These are phyloP conservation scores for Starmera quercuum DNA, from an alignment of 805 yeast genomes.

Conservation along the genomic window DNA sequence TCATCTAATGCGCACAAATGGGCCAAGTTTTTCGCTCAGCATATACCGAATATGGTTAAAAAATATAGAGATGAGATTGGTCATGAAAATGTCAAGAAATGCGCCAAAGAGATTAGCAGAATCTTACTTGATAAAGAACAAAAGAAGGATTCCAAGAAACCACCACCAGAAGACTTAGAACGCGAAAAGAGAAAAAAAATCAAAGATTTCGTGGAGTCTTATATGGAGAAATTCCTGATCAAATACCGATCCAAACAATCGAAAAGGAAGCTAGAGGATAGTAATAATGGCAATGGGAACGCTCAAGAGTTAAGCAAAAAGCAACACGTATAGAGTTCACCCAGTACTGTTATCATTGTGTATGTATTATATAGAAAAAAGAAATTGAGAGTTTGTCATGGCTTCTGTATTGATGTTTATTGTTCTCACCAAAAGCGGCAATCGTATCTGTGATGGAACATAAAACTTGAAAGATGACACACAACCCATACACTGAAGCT, in stretches of 20 bases:
- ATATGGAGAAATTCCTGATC: conserved; percentile 58
- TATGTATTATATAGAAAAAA: no score
- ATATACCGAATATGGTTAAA: conserved; percentile 73
- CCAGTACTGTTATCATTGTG: not conserved
- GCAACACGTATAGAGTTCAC: not conserved
- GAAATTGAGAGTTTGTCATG: not conserved
- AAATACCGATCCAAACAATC: conserved; percentile 32
- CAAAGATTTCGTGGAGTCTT: conserved; percentile 50
- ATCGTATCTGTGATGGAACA: no score
- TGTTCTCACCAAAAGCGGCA: not conserved
- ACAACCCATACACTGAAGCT: no score
- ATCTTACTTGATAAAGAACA: conserved; percentile 61
- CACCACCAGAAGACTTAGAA: conserved; percentile 49
- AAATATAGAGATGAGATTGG: conserved; percentile 61
- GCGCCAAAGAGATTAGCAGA: conserved; percentile 74
- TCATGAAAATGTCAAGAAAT: conserved; percentile 63
- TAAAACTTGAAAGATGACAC: no score
- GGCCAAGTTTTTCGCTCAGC: conserved; percentile 50
- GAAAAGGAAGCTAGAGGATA: conserved; percentile 7
- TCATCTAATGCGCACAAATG: conserved; percentile 23
- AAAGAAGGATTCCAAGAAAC: conserved; percentile 21
- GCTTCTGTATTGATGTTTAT: not conserved
- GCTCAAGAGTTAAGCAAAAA: not conserved
- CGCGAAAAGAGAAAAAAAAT: conserved; percentile 64
- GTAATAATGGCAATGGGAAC: not conserved